Base-by-base conservation (phyloP, 768 basidiomycete genomes). In the Epithele typhae region DNA sequence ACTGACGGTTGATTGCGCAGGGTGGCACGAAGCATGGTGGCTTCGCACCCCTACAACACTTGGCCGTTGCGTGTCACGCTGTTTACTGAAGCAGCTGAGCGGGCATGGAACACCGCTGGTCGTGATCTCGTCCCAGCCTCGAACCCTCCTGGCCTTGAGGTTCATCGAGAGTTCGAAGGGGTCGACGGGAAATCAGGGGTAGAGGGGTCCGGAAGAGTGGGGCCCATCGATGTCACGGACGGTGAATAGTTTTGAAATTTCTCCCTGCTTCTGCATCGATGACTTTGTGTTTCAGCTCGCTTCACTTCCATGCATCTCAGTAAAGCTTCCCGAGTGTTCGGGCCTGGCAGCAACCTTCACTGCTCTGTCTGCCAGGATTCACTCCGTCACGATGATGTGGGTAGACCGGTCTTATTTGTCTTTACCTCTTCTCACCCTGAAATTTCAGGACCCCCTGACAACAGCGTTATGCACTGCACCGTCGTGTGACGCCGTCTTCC, bases 31-130 rank as follows among this genome's bases (percentile, higher is more conserved):
- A 71, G 69, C 17, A 85, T 91, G 79, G 64, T 91, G 11, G 68
- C 75, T 1, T 69, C 64, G 4, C 75, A 80, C 53, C 87, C 90
- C 0, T 92, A 84, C 63, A 76, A 71, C 50, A 74, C 74, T 17
- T 84, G 84, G 79, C 86, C 88, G 0, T 68, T 92, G 25, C 82
- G 81, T 48, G 77, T 89, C 54, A 86, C 84, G 55, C 61, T 91
- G 5, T 92, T 91, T 64, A 81, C 82, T 2, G 64, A 73, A 34
- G 77, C 82, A 45, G 83, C 82, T 11, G 69, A 72, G 17, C 71
- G 71, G 45, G 60, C 62, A 4, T 89, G 87, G 84, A 55, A 71
- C 12, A 61, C 59, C 12, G 67, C 71, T 9, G 48, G 53, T 4
- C 44, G 42, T 32, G 40, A 59, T 7, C 40, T 37, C 18, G 38